Conservation (phyloP, 257 asterid genomes). For the Jacaranda copaia region DNA sequence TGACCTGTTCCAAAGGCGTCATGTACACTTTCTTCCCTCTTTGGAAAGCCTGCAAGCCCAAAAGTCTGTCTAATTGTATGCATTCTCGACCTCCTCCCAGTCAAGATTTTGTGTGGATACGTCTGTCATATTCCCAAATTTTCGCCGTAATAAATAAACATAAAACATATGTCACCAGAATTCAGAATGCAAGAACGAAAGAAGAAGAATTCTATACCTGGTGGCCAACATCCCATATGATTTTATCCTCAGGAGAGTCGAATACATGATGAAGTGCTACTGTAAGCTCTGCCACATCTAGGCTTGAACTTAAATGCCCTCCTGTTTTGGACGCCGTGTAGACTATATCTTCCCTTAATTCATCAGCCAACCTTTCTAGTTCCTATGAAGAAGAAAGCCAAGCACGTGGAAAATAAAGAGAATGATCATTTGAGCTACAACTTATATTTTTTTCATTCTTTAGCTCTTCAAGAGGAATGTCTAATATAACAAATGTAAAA, state of each 20-base stretch:
- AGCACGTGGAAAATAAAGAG: neutral
- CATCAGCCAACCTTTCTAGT: slow-evolving; percentile 48
- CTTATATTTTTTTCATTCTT: neutral
- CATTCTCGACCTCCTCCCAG: slow-evolving; percentile 63
- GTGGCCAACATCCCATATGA: slow-evolving; percentile 68
- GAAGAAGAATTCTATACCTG: slow-evolving; percentile 41
- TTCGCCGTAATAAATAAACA: too few relatives aligned
- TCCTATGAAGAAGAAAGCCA: slow-evolving; percentile 33
- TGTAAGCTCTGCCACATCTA: slow-evolving; percentile 58
- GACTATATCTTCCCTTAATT: slow-evolving; percentile 55
- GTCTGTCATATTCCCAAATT: slow-evolving; percentile 36
- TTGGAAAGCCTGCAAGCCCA: slow-evolving; percentile 62
- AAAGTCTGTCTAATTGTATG: slow-evolving; percentile 54
- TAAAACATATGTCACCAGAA: neutral
- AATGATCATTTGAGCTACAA: neutral
- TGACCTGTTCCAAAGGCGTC: slow-evolving; percentile 72
- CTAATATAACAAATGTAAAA: neutral
- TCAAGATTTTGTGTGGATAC: slow-evolving; percentile 59
- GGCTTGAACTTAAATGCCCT: slow-evolving; percentile 58
- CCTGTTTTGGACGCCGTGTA: slow-evolving; percentile 56
- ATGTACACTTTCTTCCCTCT: slow-evolving; percentile 59
- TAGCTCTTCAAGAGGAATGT: neutral
- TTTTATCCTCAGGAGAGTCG: slow-evolving; percentile 57
- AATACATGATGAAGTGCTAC: slow-evolving; percentile 67
- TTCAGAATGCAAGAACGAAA: too few relatives aligned